A percentile compares a stretch with the other conserved stretches of the same genome.
These are phyloP conservation scores for Elsinoe arachidis DNA, from an alignment of 2,329 filamentous ascomycete species.

Conservation along the genomic window DNA sequence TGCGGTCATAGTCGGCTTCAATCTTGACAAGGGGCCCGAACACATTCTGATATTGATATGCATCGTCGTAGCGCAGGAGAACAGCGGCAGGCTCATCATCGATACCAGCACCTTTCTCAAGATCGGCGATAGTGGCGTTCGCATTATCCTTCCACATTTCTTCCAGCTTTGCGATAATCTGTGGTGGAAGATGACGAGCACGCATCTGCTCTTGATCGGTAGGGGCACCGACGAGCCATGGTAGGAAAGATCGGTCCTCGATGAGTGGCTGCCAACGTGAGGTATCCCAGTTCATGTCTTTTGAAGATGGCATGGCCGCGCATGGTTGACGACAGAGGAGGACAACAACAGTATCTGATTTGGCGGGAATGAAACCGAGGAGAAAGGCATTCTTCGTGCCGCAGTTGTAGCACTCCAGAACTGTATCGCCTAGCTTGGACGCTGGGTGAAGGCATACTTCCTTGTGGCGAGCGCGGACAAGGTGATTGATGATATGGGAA, in stretches of 20 bases:
- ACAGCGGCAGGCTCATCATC: constrained; percentile 95
- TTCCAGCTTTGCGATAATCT: constrained; percentile 91
- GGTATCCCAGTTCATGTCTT: constrained; percentile 99
- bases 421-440: constrained; percentile 88
- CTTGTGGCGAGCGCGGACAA: constrained; percentile 94
- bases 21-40: constrained; percentile 98
- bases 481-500: constrained; percentile 95
- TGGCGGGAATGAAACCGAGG: constrained; percentile 94
- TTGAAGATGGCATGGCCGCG: constrained; percentile 86
- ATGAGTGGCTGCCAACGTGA: constrained; percentile 97
- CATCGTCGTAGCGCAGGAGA: constrained; percentile 87
- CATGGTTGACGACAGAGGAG: constrained; percentile 94
- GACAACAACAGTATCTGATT: constrained; percentile 96
- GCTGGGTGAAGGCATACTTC: constrained; percentile 94
- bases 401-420: constrained; percentile 97
- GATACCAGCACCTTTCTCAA: constrained; percentile 83
- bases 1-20: constrained; percentile 97
- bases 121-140: constrained; percentile 75
- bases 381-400: constrained; percentile 99
- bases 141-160: constrained; percentile 98
- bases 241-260: constrained; percentile 87
- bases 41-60: constrained; percentile 97
- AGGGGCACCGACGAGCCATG: constrained; percentile 84
- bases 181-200: constrained; percentile 82
- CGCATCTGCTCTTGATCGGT: constrained; percentile 93